Evolutionary conservation across 352 stramenopile genomes (phyloP), one percentile per base, ranked within the genome.

Genomic region (Globisporangium okanoganense): DNA sequence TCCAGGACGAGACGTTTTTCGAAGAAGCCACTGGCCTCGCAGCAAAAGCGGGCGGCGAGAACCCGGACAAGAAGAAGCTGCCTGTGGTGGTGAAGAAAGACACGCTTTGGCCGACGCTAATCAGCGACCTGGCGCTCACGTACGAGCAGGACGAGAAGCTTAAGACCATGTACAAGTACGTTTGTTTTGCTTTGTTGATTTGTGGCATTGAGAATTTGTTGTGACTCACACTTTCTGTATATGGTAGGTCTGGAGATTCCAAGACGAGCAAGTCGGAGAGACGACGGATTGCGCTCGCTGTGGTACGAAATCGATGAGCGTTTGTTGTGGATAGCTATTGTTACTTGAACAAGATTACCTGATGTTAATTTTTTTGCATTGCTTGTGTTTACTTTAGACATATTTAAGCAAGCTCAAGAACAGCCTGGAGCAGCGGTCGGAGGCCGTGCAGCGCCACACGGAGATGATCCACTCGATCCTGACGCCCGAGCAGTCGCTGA

Each of bases 131-230:
- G 12, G 79, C 82, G 18, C 72, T 96, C 24, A 96, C 87, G 3
- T 96, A 96, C 62, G 87, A 96, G 38, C 87, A 96, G 65, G 87
- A 96, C 56, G 87, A 96, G 64, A 96, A 96, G 60, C 79, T 96
- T 57, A 93, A 92, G 67, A 79, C 79, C 5, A 59, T 94, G 7
- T 95, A 95, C 73, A 95, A 92, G 85, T n/a, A n/a, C n/a, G n/a
- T n/a, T n/a, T n/a, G n/a, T n/a, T n/a, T n/a, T n/a, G n/a, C n/a
- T n/a, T n/a, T n/a, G n/a, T n/a, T n/a, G n/a, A n/a, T n/a, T n/a
- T n/a, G n/a, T n/a, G n/a, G n/a, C n/a, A n/a, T n/a, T n/a, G n/a
- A n/a, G n/a, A n/a, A n/a, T n/a, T n/a, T n/a, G n/a, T n/a, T n/a
- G n/a, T n/a, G n/a, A n/a, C n/a, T n/a, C n/a, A n/a, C n/a, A n/a